These are phyloP conservation scores for Erythrophleum fordii DNA, from an alignment of 306 rosid species.

Conservation along the genomic window DNA sequence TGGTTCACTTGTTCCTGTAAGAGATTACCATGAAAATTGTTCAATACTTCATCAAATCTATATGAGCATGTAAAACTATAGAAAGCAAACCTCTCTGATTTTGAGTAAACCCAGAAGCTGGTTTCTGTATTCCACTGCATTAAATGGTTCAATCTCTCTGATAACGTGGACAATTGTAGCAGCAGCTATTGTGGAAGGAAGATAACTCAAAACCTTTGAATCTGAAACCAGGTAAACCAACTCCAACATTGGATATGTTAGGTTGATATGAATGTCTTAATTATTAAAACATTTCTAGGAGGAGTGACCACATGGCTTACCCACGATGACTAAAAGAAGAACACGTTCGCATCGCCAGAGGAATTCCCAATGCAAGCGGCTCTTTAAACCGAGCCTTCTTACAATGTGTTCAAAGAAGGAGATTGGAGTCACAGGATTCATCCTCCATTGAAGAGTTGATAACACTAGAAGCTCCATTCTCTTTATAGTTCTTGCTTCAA, in stretches of 20 bases:
- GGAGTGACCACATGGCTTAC: conserved; percentile 44
- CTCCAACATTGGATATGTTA: conserved; percentile 16
- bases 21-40: conserved; percentile 34
- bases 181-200: conserved; percentile 85
- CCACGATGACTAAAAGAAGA: conserved; percentile 66
- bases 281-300: background rate
- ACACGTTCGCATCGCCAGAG: conserved; percentile 74
- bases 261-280: conserved; percentile 3
- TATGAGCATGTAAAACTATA: background rate
- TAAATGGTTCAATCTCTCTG: conserved; percentile 68
- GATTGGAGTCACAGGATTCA: conserved; percentile 91
- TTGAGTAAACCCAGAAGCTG: conserved; percentile 72
- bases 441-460: conserved; percentile 88
- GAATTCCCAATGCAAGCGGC: conserved; percentile 77
- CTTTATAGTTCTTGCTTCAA: conserved; percentile 82
- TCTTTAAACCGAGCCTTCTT: conserved; percentile 79
- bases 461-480: conserved; percentile 97
- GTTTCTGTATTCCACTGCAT: conserved; percentile 63
- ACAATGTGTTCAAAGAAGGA: conserved; percentile 83
- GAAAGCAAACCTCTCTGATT: conserved; percentile 68
- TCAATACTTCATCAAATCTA: conserved; percentile 23
- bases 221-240: conserved; percentile 48
- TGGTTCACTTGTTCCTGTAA: conserved; percentile 67
- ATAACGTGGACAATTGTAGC: conserved; percentile 83
- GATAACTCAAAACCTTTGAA: conserved; percentile 61